Percentiles rank a stretch among this genome's conserved stretches.
phyloP scores from a whole-genome alignment of 768 basidiomycete genomes.

The Neoboletus brunneissimus region DNA sequence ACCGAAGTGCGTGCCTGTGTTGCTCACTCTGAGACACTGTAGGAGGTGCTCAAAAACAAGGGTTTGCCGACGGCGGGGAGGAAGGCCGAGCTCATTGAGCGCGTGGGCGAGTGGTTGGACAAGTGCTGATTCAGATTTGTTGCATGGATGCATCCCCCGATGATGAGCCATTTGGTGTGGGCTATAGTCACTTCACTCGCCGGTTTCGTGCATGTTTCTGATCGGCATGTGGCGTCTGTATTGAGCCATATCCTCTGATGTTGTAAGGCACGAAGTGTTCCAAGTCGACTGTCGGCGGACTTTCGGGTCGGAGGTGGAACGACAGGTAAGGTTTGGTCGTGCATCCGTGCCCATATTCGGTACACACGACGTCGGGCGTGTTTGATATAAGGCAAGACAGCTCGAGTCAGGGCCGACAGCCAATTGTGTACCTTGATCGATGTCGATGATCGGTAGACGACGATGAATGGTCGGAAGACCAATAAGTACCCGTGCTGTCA shows the following conservation, averaged over 20 bases:
- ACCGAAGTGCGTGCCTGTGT: not conserved
- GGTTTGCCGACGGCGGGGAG: slow-evolving; percentile 59
- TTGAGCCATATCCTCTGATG: not conserved
- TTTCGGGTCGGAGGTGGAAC: not conserved
- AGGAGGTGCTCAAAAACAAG: slow-evolving; percentile 77
- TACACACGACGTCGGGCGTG: not conserved
- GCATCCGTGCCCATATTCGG: not conserved
- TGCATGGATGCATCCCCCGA: not conserved
- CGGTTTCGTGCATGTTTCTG: not conserved
- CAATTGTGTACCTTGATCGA: not conserved
- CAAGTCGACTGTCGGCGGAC: not conserved
- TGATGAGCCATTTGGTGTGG: not conserved
- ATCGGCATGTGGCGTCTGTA: not conserved
- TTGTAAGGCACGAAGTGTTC: not conserved
- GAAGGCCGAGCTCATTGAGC: slow-evolving; percentile 69
- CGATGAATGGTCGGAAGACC: not conserved
- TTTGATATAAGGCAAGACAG: not conserved
- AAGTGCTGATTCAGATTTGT: slow-evolving; percentile 19
- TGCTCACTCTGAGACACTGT: slow-evolving; percentile 1
- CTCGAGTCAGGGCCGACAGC: not conserved
- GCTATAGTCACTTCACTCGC: not conserved
- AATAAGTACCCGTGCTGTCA: not conserved
- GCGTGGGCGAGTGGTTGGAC: slow-evolving; percentile 62
- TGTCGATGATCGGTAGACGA: not conserved
- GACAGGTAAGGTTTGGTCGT: not conserved